Base-by-base conservation (phyloP, 805 yeast species). In the Kodamaea hsintzibuensis region DNA sequence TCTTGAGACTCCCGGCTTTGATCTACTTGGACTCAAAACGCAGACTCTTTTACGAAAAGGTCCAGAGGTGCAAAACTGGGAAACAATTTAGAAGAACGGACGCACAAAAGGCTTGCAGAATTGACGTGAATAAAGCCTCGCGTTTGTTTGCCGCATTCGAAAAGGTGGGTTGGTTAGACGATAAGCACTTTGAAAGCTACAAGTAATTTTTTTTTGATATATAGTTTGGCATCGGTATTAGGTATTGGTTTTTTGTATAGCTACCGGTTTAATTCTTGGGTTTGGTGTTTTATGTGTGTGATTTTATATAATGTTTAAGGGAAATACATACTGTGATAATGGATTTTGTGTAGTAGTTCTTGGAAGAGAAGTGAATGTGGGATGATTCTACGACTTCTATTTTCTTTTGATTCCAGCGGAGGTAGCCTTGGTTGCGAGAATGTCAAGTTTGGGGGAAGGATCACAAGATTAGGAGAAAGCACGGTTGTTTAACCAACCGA, bases 41-140 rank as follows among this genome's bases (percentile, higher is more conserved):
- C 70, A 81, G 98, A 59, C 78, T 93, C 25, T 95, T 93, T 72
- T 83, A 85, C 55, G 98, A 93, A 69, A 93, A 91, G 74, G 95
- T 92, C 33, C 84, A 83, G 60, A 82, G 97, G 50, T 71, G 85
- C 62, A 83, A 82, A 61, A 74, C 77, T 49, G 86, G 86, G 27
- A 76, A 85, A 65, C 93, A 95, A 25, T 93, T 93, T 73, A 85
- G 97, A 73, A 86, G 98, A 73, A 95, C 98, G 0, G 99, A 93
- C 71, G 96, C 98, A 7, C 98, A 93, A 72, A 95, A 95, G 76
- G 97, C 98, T 5, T 93, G 98, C 70, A 83, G 96, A 59, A 92
- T 95, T 60, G 98, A 95, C 70, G 98, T 93, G 45, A 95, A 95
- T 71, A 95, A 95, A 71, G 98, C 98, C 1, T 87, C 96, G 48